Base-by-base conservation (phyloP, 306 rosid genomes). In the Glycyrrhiza uralensis region DNA sequence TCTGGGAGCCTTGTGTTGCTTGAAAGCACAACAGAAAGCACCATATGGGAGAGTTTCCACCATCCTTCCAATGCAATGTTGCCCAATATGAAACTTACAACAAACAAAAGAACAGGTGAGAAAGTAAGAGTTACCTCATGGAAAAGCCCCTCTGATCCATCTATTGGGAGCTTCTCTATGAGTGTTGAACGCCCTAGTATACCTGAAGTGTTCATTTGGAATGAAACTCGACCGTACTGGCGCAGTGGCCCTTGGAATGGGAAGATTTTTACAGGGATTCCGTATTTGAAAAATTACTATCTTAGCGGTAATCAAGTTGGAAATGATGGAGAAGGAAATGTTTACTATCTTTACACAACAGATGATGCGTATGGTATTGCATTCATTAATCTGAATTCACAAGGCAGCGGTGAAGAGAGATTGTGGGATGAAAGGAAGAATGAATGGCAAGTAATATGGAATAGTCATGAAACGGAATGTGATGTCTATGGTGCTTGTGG, bases 41-140 rank as follows among this genome's bases (percentile, higher is more conserved):
- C 8, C 11, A 3, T 72, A 19, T 86, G 87, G 86, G 56, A 58
- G 39, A 86, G 87, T 75, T 78, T 86, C 52, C 56, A 63, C 7
- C n/a, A 74, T 35, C 87, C 85, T n/a, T 30, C 82, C 7, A 9
- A 82, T 26, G 1, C 44, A 13, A 0, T 65, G 1, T 30, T 80
- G 55, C 66, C 77, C 0, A 1, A 2, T 3, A 74, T 83, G 85
- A 60, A 77, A 52, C 9, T 86, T 11, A 6, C 47, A 4, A 39
- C 22, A 50, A 60, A 38, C 41, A 15, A 2, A 64, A 39, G 7
- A 28, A 65, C 49, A 13, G 38, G 38, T 30, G 66, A 17, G 66
- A 33, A 59, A 59, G 29, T 38, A 39, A 12, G 3, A 6, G 2
- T 22, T 2, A 55, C 63, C 1, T 55, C 64, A 15, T 57, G 64